phyloP scores from a whole-genome alignment of 2,329 filamentous ascomycete genomes.

The Aureobasidium sp. region DNA sequence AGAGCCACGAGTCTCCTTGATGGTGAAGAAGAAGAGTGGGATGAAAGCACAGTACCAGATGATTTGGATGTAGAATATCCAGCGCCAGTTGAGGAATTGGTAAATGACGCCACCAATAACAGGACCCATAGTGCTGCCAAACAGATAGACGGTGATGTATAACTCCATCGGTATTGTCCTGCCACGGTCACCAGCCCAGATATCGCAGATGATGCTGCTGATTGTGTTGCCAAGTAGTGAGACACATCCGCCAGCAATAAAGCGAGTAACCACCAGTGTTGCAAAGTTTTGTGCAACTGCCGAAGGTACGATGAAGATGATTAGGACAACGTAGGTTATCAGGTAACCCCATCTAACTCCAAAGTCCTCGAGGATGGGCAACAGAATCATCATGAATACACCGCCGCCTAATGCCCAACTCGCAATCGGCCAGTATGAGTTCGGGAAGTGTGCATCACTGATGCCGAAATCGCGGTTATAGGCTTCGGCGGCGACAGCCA shows the following conservation, averaged over 20 bases:
- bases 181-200: constrained; percentile 30
- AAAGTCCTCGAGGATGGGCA: constrained; percentile 34
- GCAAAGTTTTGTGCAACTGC: constrained; percentile 34
- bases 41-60: constrained; percentile 41
- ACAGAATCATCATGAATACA: constrained; percentile 30
- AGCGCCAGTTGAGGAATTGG: constrained; percentile 30
- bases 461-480: constrained; percentile 30
- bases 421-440: constrained; percentile 34
- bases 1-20: constrained; percentile 42
- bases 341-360: constrained; percentile 28
- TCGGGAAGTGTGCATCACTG: constrained; percentile 31
- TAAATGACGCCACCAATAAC: constrained; percentile 31
- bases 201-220: constrained; percentile 32
- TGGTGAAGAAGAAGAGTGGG: constrained; percentile 32
- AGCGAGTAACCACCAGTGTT: constrained; percentile 31
- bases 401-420: constrained; percentile 33
- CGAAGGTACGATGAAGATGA: constrained; percentile 34
- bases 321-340: constrained; percentile 29
- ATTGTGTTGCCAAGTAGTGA: constrained; percentile 31
- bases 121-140: constrained; percentile 31
- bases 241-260: constrained; percentile 34
- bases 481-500: constrained; percentile 29
- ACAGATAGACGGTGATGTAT: constrained; percentile 31
- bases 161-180: constrained; percentile 31
- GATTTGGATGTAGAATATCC: constrained; percentile 35